Base-by-base conservation (phyloP, 768 basidiomycete genomes). In the Tylopilus rubrobrunneus region DNA sequence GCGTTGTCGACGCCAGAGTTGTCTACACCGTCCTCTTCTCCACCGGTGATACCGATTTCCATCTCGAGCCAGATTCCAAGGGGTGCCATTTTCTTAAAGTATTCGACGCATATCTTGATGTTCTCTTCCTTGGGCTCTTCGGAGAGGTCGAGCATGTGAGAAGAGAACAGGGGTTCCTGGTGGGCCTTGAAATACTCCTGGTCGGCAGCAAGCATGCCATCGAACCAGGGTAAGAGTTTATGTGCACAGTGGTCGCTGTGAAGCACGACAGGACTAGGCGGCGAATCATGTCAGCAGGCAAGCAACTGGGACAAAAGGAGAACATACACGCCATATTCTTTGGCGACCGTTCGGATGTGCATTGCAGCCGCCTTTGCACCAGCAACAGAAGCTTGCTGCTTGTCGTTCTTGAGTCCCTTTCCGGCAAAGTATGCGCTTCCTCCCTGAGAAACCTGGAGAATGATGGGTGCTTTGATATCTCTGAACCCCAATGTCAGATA, bases 41-140 rank as follows among this genome's bases (percentile, higher is more conserved):
- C 97, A 67, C 97, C 97, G 48, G 97, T 99, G 74, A 99, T 98
- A 67, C 97, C 97, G 71, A 99, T 99, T 76, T 99, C 97, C 97
- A 99, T 99, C 82, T 99, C 97, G 71, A 99, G 92, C 92, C 92
- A 99, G 56, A 92, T 75, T 48, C 90, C 88, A 67, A 98, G 72
- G 57, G 87, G 84, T 3, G 90, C 89, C 93, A 98, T 89, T 68
- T 92, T 91, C 75, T 86, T 80, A 74, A 98, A 96, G 81, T 99
- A 99, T 69, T 92, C 83, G 55, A 78, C 92, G 72, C 97, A 98
- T 49, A 78, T 92, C 41, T 79, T 86, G 69, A 98, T 99, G 79
- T 98, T 99, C 66, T 97, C 81, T 56, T 93, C 95, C 67, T 91
- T 89, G 64, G 87, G 62, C 67, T 91, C 87, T 67, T 98, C 96